phyloP scores from a whole-genome alignment of 2,329 filamentous ascomycete genomes.

The Fusarium kyushuense region DNA sequence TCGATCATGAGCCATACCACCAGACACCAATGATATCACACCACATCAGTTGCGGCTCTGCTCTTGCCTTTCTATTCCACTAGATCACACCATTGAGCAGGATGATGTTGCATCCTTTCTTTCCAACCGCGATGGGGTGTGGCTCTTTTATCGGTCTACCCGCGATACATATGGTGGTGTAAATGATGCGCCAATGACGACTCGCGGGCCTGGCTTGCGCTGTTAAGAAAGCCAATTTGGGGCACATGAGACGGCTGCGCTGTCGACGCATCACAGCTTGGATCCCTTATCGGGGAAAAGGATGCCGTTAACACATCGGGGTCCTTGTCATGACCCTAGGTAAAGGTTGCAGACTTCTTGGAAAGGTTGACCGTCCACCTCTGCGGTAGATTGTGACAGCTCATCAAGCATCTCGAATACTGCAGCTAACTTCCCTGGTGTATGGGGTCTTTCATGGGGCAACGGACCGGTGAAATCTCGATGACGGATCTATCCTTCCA shows the following conservation, averaged over 20 bases:
- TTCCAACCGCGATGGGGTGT: conserved; percentile 19
- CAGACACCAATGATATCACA: conserved; percentile 46
- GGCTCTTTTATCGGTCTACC: conserved; percentile 26
- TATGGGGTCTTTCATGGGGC: conserved; percentile 30
- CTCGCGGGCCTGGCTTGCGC: conserved; percentile 26
- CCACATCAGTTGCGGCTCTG: conserved; percentile 49
- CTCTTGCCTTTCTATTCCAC: conserved; percentile 15
- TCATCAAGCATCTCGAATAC: conserved; percentile 37
- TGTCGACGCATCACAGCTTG: conserved; percentile 24
- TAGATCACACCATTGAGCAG: conserved; percentile 42
- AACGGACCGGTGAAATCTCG: conserved; percentile 24
- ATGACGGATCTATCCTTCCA: conserved; percentile 12
- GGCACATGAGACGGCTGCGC: conserved; percentile 40
- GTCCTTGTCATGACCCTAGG: conserved; percentile 32
- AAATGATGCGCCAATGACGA: conserved; percentile 41
- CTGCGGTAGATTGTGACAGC: conserved; percentile 41
- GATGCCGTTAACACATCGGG: conserved; percentile 22
- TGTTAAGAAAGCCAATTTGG: conserved; percentile 27
- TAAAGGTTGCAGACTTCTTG: conserved; percentile 24
- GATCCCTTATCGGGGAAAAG: conserved; percentile 30
- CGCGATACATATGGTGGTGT: conserved; percentile 9
- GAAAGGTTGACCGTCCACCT: conserved; percentile 20
- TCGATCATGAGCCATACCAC: conserved; percentile 31
- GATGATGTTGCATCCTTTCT: conserved; percentile 19
- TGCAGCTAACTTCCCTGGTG: conserved; percentile 37